These are phyloP conservation scores for Ophiostoma ulmi DNA, from an alignment of 2,329 filamentous ascomycete species.

Conservation along the genomic window DNA sequence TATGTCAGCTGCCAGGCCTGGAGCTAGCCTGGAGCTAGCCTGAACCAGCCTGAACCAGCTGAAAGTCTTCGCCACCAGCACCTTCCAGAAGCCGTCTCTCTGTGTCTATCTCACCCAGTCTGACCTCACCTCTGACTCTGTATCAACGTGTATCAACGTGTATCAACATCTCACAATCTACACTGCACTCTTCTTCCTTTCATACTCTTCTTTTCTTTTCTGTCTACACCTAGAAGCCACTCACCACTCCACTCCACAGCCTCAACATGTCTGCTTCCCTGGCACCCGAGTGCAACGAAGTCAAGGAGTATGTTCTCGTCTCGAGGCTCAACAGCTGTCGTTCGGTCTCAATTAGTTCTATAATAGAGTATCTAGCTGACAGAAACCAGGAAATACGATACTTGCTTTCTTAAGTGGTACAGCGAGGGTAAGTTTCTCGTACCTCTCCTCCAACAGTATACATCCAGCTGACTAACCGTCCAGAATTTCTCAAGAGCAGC, in stretches of 20 bases:
- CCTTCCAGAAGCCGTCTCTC: not conserved
- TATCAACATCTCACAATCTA: not conserved
- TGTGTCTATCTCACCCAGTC: not conserved
- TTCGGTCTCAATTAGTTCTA: not conserved
- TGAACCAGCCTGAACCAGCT: not conserved
- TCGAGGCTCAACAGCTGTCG: not conserved
- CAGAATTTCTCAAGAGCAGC: conserved; percentile 84
- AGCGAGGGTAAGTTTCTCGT: conserved; percentile 71
- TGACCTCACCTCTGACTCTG: not conserved
- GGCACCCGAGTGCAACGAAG: conserved; percentile 88
- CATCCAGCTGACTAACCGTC: not conserved
- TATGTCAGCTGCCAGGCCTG: not conserved
- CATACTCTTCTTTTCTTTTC: not conserved
- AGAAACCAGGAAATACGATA: conserved; percentile 74
- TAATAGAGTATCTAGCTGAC: not conserved
- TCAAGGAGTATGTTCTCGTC: conserved; percentile 70
- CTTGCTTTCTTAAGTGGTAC: conserved; percentile 98
- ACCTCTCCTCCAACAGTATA: conserved; percentile 2
- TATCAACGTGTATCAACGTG: no score
- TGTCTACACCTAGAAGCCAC: not conserved
- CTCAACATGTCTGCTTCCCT: conserved; percentile 81
- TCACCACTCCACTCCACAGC: no score
- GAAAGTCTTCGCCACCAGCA: conserved; percentile 9
- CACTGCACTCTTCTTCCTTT: not conserved
- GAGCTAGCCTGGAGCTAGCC: conserved; percentile 13